Conservation (phyloP, 2,329 filamentous ascomycete species). For the Penicillium sp. region DNA sequence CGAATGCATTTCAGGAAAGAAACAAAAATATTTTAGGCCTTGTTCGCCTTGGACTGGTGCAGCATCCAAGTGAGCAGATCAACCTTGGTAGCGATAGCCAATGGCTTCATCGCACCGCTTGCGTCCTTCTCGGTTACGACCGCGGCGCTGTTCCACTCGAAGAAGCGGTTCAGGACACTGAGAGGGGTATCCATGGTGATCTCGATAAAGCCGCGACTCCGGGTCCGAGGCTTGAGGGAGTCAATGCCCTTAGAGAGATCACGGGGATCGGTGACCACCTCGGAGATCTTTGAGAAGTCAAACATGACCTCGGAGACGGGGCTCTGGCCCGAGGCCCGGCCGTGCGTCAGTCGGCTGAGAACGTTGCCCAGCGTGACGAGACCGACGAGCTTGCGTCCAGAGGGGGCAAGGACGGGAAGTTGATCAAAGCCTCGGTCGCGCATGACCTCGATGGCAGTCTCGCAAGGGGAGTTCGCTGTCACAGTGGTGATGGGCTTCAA, state of each 20-base stretch:
- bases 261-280: slow-evolving; percentile 85
- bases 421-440: slow-evolving; percentile 98
- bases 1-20: slow-evolving; percentile 13
- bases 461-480: slow-evolving; percentile 65
- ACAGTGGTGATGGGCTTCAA: slow-evolving; percentile 93
- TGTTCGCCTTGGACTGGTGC: slow-evolving; percentile 50
- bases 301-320: slow-evolving; percentile 92
- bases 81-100: slow-evolving; percentile 94
- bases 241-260: slow-evolving; percentile 50
- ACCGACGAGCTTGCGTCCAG: slow-evolving; percentile 73
- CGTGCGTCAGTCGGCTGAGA: slow-evolving; percentile 81
- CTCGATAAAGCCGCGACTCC: slow-evolving; percentile 75
- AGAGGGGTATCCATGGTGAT: slow-evolving; percentile 90
- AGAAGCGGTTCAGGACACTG: slow-evolving; percentile 80
- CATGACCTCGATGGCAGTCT: slow-evolving; percentile 95
- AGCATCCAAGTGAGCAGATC: slow-evolving; percentile 92
- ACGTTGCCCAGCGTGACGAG: slow-evolving; percentile 94
- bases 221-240: slow-evolving; percentile 38
- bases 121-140: slow-evolving; percentile 78
- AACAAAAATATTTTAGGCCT: slow-evolving; percentile 9
- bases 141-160: slow-evolving; percentile 97
- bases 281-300: slow-evolving; percentile 80
- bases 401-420: slow-evolving; percentile 76
- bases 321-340: slow-evolving; percentile 70
- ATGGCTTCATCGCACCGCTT: slow-evolving; percentile 65